A percentile compares a stretch with the other conserved stretches of the same genome.
phyloP scores from a whole-genome alignment of 306 rosid genomes.

The Sicyos baderoa region DNA sequence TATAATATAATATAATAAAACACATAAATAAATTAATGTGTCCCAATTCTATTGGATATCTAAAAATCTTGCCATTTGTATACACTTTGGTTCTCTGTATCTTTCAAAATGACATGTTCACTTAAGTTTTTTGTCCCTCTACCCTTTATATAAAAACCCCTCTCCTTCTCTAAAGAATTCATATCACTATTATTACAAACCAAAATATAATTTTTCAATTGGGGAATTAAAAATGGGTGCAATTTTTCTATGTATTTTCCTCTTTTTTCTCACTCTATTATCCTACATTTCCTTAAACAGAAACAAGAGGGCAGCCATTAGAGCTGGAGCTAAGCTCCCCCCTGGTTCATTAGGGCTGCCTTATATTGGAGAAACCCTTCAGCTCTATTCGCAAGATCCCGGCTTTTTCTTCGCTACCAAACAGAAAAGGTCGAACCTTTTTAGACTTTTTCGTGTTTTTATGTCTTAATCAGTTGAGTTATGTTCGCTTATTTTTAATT shows the following conservation, averaged over 20 bases:
- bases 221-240: conserved; percentile 31
- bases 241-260: conserved; percentile 26
- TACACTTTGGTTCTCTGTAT: not conserved
- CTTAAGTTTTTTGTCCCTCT: not conserved
- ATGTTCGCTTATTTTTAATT: not conserved
- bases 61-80: conserved; percentile 7
- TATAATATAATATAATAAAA: not conserved
- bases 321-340: conserved; percentile 49
- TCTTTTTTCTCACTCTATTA: conserved; percentile 33
- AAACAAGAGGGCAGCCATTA: conserved; percentile 22
- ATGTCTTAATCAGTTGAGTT: not conserved
- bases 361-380: conserved; percentile 77
- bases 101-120: conserved; percentile 10
- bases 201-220: not conserved
- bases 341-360: conserved; percentile 98
- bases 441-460: too few species aligned
- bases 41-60: conserved; percentile 3
- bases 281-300: conserved; percentile 22
- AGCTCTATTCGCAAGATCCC: conserved; percentile 73
- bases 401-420: conserved; percentile 61
- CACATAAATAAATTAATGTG: not conserved
- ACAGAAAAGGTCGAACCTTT: conserved; percentile 51
- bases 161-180: not conserved
- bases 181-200: not conserved
- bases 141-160: conserved; percentile 14